Evolutionary conservation across 2,329 filamentous ascomycete species (phyloP).

Genomic region (Xylariaceae sp.): DNA sequence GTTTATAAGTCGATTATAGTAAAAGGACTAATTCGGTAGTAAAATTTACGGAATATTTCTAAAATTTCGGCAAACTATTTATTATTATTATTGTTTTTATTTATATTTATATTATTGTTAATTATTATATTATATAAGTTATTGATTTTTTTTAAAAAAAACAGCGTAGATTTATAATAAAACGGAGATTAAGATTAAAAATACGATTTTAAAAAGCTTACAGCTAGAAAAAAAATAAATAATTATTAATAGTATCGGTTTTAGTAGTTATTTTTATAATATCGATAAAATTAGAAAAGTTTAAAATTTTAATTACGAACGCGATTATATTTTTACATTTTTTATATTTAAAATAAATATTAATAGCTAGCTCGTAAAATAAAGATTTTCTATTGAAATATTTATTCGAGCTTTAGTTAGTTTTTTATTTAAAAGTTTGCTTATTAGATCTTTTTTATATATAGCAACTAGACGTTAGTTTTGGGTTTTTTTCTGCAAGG

Average conservation of each 20-base stretch:
- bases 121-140: not conserved
- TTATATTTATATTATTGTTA: not conserved
- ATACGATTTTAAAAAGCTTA: not conserved
- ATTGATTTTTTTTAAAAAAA: not conserved
- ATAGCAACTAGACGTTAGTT: too few relatives aligned
- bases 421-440: not conserved
- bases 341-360: not conserved
- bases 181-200: not conserved
- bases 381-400: too few relatives aligned
- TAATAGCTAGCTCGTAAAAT: too few relatives aligned
- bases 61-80: not conserved
- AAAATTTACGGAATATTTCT: too few relatives aligned
- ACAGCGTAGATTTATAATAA: not conserved
- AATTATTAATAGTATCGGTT: not conserved
- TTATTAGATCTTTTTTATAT: not conserved
- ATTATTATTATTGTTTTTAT: not conserved
- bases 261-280: not conserved
- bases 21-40: not conserved
- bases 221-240: not conserved
- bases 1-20: not conserved
- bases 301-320: not conserved
- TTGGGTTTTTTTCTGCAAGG: too few relatives aligned
- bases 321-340: not conserved
- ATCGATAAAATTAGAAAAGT: not conserved
- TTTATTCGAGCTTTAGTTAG: too few relatives aligned